Evolutionary conservation across 1,139 yeast genomes (phyloP), one percentile per base, ranked within the genome.

Genomic region (Kurtzmaniella quercitrusa): DNA sequence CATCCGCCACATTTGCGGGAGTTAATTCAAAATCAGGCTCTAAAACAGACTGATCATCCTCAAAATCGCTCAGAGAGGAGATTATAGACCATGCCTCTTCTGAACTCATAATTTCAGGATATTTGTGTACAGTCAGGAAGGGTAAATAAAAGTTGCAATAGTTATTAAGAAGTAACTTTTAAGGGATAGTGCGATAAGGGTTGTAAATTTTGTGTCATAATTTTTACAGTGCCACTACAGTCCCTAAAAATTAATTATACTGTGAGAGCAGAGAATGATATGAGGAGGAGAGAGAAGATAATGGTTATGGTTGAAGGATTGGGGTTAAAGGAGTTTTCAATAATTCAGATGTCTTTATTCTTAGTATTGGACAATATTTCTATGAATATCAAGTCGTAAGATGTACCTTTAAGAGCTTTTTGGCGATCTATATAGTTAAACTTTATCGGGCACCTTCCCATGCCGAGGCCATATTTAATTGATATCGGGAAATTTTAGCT

Each of bases 11-110:
- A 30, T 14, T 14, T 12, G 5, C 17, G 18, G 34, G 15, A 51
- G 39, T 20, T 3, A 22, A 32, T 15, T 28, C 38, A 8, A 20
- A 28, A 30, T 37, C 33, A 15, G 50, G 42, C 2, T 50, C 55
- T 5, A 60, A 54, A 11, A 62, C 57, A 7, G 66, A 57, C 38
- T 60, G 58, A 33, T 68, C 74, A 32, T 65, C 75, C 38, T 64
- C 72, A 38, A 65, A 47, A 40, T 71, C 76, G 1, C 76, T 70
- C 18, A 69, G 68, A 2, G 73, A 68, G 11, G 74, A 68, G 33
- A 71, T 71, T 36, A 71, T 66, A 3, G 76, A 66, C 77, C 77
- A 71, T 41, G 71, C 76, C 54, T 71, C 77, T 40, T 63, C 68
- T 14, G 39, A 28, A 23, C 33, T 38, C 46, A 33, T 42, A 3